Evolutionary conservation across 2,329 filamentous ascomycete species (phyloP), one percentile per base, ranked within the genome.

Genomic region (Nemania abortiva): DNA sequence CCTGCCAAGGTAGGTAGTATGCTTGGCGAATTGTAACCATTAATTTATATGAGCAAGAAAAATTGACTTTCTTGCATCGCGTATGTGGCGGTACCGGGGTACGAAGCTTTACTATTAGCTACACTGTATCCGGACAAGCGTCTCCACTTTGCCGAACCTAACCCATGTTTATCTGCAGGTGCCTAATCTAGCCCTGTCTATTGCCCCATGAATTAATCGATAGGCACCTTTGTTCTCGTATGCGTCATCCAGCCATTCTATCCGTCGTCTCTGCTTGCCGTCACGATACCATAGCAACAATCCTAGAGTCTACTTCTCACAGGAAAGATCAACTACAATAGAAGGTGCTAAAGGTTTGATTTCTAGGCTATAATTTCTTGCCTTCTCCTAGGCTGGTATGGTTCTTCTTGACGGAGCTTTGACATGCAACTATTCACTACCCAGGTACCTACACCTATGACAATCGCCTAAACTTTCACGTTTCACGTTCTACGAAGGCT

Each of bases 191-290:
- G 24, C 24, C 34, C 15, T 47, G 42, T 15, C 6, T 7, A 24
- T 52, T 52, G 49, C 42, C 42, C 39, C 39, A 42, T 18, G 6
- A 2, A 11, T 20, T 63, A 49, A 56, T 63, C 60, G 60, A 62
- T 55, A 63, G 34, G 39, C 18, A 20, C 59, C 10, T 54, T 2
- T 47, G 18, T 27, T 10, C 49, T 39, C 39, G 49, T 55, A 58
- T 68, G 65, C 65, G 65, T 68, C 65, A 68, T 68, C 47, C 65
- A 49, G 60, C 55, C 47, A 57, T 42, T 34, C 29, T 55, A 18
- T 15, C 29, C 7, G 22, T 58, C n/a, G 13, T 29, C 11, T 18
- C 11, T 52, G 34, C 34, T 37, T 37, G 34, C 49, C 53, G 22
- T 50, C 39, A 34, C 24, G 15, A 61, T 53, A n/a, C 39, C 18